A percentile compares a stretch with the other conserved stretches of the same genome.
These are phyloP conservation scores for Salix viminalis DNA, from an alignment of 345 rosid genomes.

Conservation along the genomic window DNA sequence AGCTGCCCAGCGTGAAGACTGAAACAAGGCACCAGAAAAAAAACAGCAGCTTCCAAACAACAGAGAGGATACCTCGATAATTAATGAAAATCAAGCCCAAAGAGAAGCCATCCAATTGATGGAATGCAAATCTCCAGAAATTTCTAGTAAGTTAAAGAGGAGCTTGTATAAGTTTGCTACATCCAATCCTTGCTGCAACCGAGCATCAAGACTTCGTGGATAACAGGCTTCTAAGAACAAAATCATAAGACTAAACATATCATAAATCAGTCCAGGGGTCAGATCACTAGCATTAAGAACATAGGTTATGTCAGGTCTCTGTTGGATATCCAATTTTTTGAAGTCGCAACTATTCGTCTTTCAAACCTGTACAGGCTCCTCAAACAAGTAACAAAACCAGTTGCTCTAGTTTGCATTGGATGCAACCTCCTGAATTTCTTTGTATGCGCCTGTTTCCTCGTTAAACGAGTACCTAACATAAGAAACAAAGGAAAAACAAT, in stretches of 20 bases:
- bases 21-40: neutral
- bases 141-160: neutral
- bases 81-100: neutral
- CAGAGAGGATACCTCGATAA: neutral
- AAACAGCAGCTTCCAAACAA: neutral
- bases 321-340: neutral
- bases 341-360: neutral
- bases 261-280: neutral
- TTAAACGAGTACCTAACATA: slow-evolving; percentile 50
- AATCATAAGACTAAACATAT: neutral
- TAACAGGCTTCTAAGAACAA: neutral
- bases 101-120: neutral
- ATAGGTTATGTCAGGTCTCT: neutral
- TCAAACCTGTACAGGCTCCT: slow-evolving; percentile 7
- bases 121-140: neutral
- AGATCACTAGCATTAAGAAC: neutral
- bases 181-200: neutral
- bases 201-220: neutral
- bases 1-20: neutral
- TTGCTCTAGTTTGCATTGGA: slow-evolving; percentile 17
- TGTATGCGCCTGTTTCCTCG: slow-evolving; percentile 47
- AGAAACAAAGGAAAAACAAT: neutral
- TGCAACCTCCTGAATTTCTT: slow-evolving; percentile 32
- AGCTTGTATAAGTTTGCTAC: neutral
- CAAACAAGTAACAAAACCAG: neutral